phyloP scores from a whole-genome alignment of 2,329 filamentous ascomycete species.

The Pseudogymnoascus sp. region DNA sequence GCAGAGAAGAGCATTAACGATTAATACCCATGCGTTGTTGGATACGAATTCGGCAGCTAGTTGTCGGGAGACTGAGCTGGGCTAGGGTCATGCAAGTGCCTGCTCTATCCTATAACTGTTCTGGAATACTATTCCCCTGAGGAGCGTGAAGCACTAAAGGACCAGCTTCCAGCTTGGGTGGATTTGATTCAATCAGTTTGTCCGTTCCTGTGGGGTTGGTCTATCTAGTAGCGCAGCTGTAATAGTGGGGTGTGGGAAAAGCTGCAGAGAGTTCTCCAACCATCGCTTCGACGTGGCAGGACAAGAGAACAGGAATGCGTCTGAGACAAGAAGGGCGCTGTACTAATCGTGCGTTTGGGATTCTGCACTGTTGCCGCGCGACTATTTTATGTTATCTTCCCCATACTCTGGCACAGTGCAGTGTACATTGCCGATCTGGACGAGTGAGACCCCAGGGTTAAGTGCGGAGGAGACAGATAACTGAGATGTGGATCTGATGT shows the following conservation, averaged over 20 bases:
- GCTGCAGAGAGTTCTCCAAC: neutral
- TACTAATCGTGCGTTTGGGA: constrained; percentile 3
- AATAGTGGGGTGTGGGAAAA: constrained; percentile 2
- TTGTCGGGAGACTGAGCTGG: neutral
- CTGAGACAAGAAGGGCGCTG: neutral
- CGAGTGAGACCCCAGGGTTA: constrained; percentile 5
- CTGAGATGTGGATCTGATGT: neutral
- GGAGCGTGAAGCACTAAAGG: neutral
- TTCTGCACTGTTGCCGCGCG: constrained; percentile 6
- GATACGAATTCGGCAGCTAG: neutral
- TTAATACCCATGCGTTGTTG: neutral
- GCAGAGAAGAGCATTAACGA: neutral
- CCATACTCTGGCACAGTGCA: neutral
- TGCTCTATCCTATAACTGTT: neutral
- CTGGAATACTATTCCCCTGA: neutral
- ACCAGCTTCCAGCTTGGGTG: neutral
- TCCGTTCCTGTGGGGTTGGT: neutral
- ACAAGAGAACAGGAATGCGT: neutral
- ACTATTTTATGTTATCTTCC: neutral
- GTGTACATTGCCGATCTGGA: neutral
- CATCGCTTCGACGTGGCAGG: neutral
- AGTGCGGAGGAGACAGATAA: neutral
- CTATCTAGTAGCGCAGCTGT: neutral
- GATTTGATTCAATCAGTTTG: neutral
- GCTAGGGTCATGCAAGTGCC: neutral